phyloP scores from a whole-genome alignment of 2,329 filamentous ascomycete genomes.

The Neocatenulostroma microsporum region DNA sequence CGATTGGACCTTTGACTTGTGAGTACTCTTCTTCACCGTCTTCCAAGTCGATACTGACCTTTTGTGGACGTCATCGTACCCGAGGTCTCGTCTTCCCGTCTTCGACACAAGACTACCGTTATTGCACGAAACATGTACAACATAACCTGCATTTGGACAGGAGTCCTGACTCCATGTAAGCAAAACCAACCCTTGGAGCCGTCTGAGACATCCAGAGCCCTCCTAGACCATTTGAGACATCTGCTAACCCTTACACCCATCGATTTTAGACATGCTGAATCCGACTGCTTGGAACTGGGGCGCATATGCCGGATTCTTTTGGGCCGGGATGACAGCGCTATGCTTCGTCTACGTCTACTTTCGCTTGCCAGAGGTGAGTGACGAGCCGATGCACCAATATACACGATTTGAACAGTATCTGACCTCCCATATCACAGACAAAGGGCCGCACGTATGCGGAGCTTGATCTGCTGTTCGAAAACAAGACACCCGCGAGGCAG shows the following conservation, averaged over 20 bases:
- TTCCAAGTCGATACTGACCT: conserved; percentile 56
- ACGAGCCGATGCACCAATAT: conserved; percentile 78
- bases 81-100: conserved; percentile 70
- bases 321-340: conserved; percentile 70
- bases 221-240: too few relatives aligned
- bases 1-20: conserved; percentile 36
- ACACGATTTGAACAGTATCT: conserved; percentile 69
- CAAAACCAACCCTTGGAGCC: too few relatives aligned
- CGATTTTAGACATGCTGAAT: conserved; percentile 86
- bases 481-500: conserved; percentile 14
- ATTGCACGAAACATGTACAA: conserved; percentile 52
- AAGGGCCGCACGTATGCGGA: conserved; percentile 30
- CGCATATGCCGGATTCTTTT: conserved; percentile 83
- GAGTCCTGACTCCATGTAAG: conserved; percentile 75
- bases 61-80: conserved; percentile 50
- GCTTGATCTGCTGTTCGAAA: conserved; percentile 30
- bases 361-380: conserved; percentile 34
- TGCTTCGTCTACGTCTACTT: conserved; percentile 79
- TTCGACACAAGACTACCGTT: conserved; percentile 89
- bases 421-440: conserved; percentile 58
- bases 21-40: conserved; percentile 69
- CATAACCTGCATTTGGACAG: conserved; percentile 62
- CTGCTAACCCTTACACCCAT: too few relatives aligned
- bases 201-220: too few relatives aligned
- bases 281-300: conserved; percentile 79